Evolutionary conservation across 306 rosid genomes (phyloP), one percentile per base, ranked within the genome.

Genomic region (Delonix regia): DNA sequence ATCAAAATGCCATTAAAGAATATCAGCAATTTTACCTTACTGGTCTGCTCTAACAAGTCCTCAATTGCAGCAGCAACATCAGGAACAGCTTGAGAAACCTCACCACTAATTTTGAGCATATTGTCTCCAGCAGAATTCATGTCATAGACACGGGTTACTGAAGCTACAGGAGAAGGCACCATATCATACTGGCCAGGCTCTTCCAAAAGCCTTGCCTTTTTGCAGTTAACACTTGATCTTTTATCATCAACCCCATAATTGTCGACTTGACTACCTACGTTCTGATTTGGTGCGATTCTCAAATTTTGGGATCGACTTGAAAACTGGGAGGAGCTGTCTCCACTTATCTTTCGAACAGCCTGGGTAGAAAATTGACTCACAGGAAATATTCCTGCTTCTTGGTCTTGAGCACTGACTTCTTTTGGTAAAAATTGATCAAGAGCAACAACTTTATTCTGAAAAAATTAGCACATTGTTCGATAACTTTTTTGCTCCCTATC

Each of bases 21-120:
- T 27, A 82, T 69, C 68, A 78, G 83, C 69, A 74, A 14, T 67
- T 78, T 77, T 87, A 95, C 98, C 99, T 92, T 90, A 59, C 90
- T 94, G 52, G 99, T 95, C 86, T 95, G 91, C 92, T 91, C 98
- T 84, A 95, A 77, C 83, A 95, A 87, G 89, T 91, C 97, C 83
- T 95, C 98, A 84, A 95, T 91, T 47, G 98, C 99, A 49, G 98
- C 85, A 80, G 99, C 98, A 19, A 95, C 98, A 89, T 95, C 98
- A 55, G 99, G 99, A 85, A 85, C 96, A 68, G 80, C 83, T 61
- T 55, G 81, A 57, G 86, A 74, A 61, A 80, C 85, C 72, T 83
- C 85, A 67, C 67, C 56, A 6, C 49, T 74, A 74, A 85, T 80
- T 69, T 89, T 80, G 18, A 74, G 53, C 75, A 27, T 44, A 53